These are phyloP conservation scores for Fraxinus pennsylvanica DNA, from an alignment of 257 asterid genomes.

Conservation along the genomic window DNA sequence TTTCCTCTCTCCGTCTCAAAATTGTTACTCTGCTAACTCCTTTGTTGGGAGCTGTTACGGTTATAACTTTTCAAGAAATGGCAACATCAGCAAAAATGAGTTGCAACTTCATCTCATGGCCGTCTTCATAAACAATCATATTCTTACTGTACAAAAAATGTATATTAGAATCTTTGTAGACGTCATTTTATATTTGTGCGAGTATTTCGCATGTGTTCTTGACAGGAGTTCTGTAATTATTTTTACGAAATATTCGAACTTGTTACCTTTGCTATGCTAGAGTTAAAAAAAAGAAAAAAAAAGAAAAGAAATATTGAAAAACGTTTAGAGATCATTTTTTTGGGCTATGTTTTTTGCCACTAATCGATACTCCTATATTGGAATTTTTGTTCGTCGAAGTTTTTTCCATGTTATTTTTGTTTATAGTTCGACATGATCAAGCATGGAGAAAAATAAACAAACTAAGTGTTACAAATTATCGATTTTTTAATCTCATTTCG, in stretches of 20 bases:
- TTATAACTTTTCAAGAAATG: constrained; percentile 7
- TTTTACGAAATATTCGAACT: background rate
- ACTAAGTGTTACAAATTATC: too few relatives aligned
- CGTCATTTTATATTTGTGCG: constrained; percentile 16
- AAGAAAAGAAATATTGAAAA: background rate
- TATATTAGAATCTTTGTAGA: constrained; percentile 39
- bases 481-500: background rate
- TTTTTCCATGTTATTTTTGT: background rate
- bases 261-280: background rate
- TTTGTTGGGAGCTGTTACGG: background rate
- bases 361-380: background rate
- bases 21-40: constrained; percentile 22
- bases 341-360: background rate
- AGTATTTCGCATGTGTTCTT: constrained; percentile 14
- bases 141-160: constrained; percentile 45
- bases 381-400: background rate
- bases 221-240: background rate
- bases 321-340: too few relatives aligned
- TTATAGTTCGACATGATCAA: too few relatives aligned
- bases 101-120: background rate
- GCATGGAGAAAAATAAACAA: too few relatives aligned
- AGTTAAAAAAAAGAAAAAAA: background rate
- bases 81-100: background rate
- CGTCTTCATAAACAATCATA: constrained; percentile 17
- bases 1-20: constrained; percentile 14